These are phyloP conservation scores for Orychophragmus violaceus DNA, from an alignment of 345 rosid species.

Conservation along the genomic window DNA sequence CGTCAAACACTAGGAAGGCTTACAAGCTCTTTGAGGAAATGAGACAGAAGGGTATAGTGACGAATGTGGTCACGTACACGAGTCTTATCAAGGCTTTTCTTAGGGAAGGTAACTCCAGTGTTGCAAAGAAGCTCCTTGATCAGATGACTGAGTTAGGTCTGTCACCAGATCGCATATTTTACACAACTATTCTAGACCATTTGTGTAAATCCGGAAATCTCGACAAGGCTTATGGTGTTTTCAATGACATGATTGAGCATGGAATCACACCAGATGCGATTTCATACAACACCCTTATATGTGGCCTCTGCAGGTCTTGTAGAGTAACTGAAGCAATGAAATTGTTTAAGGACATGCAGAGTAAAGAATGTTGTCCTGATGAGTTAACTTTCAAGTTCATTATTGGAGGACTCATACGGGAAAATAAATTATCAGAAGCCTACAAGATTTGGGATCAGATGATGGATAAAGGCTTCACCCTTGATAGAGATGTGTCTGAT, in stretches of 20 bases:
- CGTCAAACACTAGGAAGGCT: conserved; percentile 41
- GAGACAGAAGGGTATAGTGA: conserved; percentile 50
- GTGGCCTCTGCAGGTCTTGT: conserved; percentile 63
- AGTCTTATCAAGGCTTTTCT: conserved; percentile 70
- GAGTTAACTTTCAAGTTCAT: conserved; percentile 77
- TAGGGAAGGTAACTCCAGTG: conserved; percentile 47
- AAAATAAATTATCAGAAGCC: conserved; percentile 53
- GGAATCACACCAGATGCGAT: conserved; percentile 67
- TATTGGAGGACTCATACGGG: conserved; percentile 66
- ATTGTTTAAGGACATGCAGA: conserved; percentile 69
- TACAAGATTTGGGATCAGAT: conserved; percentile 89
- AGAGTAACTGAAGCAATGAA: conserved; percentile 56
- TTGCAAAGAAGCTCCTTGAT: conserved; percentile 62
- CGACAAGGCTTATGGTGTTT: conserved; percentile 52
- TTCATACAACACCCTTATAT: conserved; percentile 74
- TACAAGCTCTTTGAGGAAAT: conserved; percentile 67
- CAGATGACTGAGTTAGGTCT: conserved; percentile 58
- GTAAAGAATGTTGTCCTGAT: conserved; percentile 60
- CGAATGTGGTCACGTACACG: conserved; percentile 72
- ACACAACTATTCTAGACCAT: conserved; percentile 72
- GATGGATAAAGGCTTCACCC: conserved; percentile 97
- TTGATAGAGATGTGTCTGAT: conserved; percentile 69
- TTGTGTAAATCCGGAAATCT: conserved; percentile 71
- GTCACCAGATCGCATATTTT: conserved; percentile 64
- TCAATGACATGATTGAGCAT: conserved; percentile 69